phyloP scores from a whole-genome alignment of 495 filamentous ascomycete genomes.

The Jackrogersella minutella region DNA sequence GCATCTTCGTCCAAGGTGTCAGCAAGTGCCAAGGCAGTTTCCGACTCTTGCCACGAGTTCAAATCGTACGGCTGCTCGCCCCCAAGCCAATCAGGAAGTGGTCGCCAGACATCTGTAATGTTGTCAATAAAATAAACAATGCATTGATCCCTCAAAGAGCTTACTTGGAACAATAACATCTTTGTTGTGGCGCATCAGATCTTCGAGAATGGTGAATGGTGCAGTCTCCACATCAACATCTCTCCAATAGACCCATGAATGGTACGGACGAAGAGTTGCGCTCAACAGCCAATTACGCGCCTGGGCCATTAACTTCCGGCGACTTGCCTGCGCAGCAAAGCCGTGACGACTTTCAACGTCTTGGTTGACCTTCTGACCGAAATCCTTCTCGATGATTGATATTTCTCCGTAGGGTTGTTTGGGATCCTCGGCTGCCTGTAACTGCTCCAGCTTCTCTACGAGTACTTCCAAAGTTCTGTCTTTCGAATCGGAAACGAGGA shows the following conservation, averaged over 20 bases:
- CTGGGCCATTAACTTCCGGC: conserved; percentile 97
- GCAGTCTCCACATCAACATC: conserved; percentile 99
- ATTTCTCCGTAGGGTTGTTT: conserved; percentile 93
- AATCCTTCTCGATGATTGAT: conserved; percentile 98
- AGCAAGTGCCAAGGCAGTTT: conserved; percentile 91
- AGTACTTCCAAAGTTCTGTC: conserved; percentile 86
- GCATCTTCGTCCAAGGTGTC: conserved; percentile 98
- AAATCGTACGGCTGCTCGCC: conserved; percentile 99
- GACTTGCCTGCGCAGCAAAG: conserved; percentile 92
- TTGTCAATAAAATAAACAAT: conserved; percentile 1
- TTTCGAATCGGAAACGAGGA: conserved; percentile 96
- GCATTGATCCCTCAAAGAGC: conserved; percentile 42
- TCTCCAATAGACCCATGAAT: conserved; percentile 99
- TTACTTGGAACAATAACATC: conserved; percentile 98
- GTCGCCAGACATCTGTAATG: conserved; percentile 91
- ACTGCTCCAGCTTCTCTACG: conserved; percentile 72
- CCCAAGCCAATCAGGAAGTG: conserved; percentile 97
- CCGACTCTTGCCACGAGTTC: conserved; percentile 99
- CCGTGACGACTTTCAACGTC: conserved; percentile 98
- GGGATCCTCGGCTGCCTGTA: conserved; percentile 82
- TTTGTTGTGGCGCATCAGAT: conserved; percentile 98
- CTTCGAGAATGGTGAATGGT: conserved; percentile 93
- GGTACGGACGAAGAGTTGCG: conserved; percentile 90
- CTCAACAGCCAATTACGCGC: conserved; percentile 97
- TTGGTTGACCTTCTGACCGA: conserved; percentile 97